Conservation (phyloP, 805 yeast genomes). For the Kuraishia piskuri region DNA sequence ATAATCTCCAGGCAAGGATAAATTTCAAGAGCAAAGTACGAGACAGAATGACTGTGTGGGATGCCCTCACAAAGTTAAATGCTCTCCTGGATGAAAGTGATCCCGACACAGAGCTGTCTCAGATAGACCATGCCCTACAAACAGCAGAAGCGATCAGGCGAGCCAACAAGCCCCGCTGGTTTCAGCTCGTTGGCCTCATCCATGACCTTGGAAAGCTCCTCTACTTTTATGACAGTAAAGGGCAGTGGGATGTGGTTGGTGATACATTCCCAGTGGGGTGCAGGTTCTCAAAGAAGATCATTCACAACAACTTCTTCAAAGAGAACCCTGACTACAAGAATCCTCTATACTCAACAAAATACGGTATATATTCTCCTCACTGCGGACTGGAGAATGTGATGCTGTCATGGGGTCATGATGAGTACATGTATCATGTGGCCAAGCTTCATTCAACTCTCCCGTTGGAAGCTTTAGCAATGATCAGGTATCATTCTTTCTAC, state of each 20-base stretch:
- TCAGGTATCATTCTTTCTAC: conserved; percentile 65
- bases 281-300: conserved; percentile 47
- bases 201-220: conserved; percentile 66
- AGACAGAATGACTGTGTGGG: conserved; percentile 67
- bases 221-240: conserved; percentile 62
- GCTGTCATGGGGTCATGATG: conserved; percentile 78
- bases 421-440: conserved; percentile 67
- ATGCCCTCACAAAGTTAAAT: conserved; percentile 53
- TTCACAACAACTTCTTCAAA: conserved; percentile 51
- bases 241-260: conserved; percentile 79
- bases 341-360: conserved; percentile 57
- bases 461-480: conserved; percentile 63
- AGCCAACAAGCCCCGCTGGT: conserved; percentile 68
- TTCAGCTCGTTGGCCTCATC: conserved; percentile 63
- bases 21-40: conserved; percentile 61
- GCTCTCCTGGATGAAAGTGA: conserved; percentile 62
- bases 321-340: conserved; percentile 52
- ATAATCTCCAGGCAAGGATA: conserved; percentile 61
- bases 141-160: conserved; percentile 67
- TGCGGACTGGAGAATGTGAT: conserved; percentile 65
- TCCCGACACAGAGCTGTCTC: conserved; percentile 69
- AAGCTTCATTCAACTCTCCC: conserved; percentile 57
- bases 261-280: conserved; percentile 76
- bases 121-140: conserved; percentile 67
- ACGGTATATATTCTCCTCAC: conserved; percentile 54